A percentile compares a stretch with the other conserved stretches of the same genome.
phyloP scores from a whole-genome alignment of 1,139 yeast genomes.

The Diutina mesorugosa region DNA sequence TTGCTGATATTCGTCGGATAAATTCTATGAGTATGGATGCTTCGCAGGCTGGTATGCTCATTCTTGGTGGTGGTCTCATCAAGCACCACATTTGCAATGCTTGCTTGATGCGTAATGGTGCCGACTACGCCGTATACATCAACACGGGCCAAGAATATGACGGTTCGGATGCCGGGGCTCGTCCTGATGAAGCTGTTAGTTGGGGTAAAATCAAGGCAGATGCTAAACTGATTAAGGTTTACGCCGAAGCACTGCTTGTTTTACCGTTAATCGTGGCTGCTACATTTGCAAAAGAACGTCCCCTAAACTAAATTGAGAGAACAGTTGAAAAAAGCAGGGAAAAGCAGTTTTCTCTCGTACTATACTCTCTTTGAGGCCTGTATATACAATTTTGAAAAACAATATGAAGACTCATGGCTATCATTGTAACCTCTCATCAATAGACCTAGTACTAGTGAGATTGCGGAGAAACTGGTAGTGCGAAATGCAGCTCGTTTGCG shows the following conservation, averaged over 20 bases:
- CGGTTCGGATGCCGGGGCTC: conserved; percentile 98
- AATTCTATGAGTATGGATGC: conserved; percentile 95
- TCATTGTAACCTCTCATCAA: no score
- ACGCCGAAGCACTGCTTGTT: conserved; percentile 92
- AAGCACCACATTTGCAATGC: conserved; percentile 98
- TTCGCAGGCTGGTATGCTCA: conserved; percentile 88
- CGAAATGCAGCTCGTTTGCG: no score
- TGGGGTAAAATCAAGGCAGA: conserved; percentile 98
- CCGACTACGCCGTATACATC: conserved; percentile 92
- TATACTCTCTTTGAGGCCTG: neutral
- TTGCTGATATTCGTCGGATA: conserved; percentile 81
- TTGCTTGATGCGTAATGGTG: conserved; percentile 97
- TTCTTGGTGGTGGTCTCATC: conserved; percentile 91
- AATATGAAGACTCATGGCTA: no score
- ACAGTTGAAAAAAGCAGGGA: no score
- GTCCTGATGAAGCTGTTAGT: conserved; percentile 97
- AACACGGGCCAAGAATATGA: conserved; percentile 98
- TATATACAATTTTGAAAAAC: no score
- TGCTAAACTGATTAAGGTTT: conserved; percentile 82
- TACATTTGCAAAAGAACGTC: conserved; percentile 59
- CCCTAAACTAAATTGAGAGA: conserved; percentile 5
- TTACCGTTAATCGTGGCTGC: conserved; percentile 97
- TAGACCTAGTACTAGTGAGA: no score
- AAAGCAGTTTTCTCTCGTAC: no score
- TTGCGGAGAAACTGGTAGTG: no score